phyloP scores from a whole-genome alignment of 441 rosid species.

The Flueggea neowawraea region DNA sequence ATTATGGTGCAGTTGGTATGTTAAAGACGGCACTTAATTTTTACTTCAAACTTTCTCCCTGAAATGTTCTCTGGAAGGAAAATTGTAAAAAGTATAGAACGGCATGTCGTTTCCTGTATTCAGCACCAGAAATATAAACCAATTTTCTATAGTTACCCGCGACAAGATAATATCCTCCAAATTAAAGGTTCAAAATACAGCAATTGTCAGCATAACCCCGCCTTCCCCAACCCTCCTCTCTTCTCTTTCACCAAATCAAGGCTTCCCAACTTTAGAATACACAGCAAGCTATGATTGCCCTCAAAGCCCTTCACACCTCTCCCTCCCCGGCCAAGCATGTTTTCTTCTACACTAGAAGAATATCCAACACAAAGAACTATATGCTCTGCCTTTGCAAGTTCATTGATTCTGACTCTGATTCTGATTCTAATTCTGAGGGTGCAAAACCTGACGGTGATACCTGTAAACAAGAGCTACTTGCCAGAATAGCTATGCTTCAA shows the following conservation, averaged over 20 bases:
- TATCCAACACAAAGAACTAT: conserved; percentile 23
- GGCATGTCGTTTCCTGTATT: too few species aligned
- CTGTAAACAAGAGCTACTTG: conserved; percentile 77
- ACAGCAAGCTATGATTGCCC: conserved; percentile 46
- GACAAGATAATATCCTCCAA: conserved; percentile 23
- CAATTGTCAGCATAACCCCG: conserved; percentile 1
- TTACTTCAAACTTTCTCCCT: too few species aligned
- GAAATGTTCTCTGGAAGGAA: too few species aligned
- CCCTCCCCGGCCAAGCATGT: conserved; percentile 29
- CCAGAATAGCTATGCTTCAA: conserved; percentile 83
- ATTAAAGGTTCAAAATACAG: conserved; percentile 31
- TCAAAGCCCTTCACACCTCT: conserved; percentile 47
- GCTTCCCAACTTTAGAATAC: neutral
- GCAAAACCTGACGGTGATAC: conserved; percentile 62
- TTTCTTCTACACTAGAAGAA: conserved; percentile 35
- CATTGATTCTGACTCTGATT: conserved; percentile 28
- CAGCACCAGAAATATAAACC: too few species aligned
- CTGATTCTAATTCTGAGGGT: conserved; percentile 38
- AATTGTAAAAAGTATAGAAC: too few species aligned
- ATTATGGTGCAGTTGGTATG: too few species aligned
- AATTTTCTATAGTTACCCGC: too few species aligned
- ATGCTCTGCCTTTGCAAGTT: conserved; percentile 52
- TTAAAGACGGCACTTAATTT: too few species aligned
- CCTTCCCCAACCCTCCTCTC: neutral
- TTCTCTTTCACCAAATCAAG: neutral